Evolutionary conservation across 2,329 filamentous ascomycete species (phyloP).

Genomic region (Sporothrix dimorphospora): DNA sequence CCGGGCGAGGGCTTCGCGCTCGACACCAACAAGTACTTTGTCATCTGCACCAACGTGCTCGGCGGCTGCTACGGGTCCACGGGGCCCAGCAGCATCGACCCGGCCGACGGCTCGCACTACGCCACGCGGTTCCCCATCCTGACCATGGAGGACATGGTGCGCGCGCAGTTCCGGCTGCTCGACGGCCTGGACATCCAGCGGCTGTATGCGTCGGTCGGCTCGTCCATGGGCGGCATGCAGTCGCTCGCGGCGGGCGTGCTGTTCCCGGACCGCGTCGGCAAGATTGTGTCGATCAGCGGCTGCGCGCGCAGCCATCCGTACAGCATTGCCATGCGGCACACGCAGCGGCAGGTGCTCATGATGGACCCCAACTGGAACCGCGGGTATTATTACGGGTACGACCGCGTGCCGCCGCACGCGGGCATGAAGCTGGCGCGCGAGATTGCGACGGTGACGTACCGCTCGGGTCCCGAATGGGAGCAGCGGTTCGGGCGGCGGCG

Average conservation of each 20-base stretch:
- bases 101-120: constrained; percentile 83
- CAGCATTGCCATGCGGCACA: constrained; percentile 98
- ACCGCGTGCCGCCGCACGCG: constrained; percentile 82
- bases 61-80: constrained; percentile 96
- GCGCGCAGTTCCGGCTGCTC: constrained; percentile 88
- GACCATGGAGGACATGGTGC: constrained; percentile 96
- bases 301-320: constrained; percentile 96
- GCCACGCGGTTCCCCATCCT: constrained; percentile 94
- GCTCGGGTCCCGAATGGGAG: constrained; percentile 97
- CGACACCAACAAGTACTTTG: constrained; percentile 87
- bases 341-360: constrained; percentile 96
- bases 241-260: constrained; percentile 84
- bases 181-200: constrained; percentile 75
- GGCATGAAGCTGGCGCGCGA: constrained; percentile 98
- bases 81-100: constrained; percentile 84
- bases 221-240: constrained; percentile 99
- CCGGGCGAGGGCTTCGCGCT: constrained; percentile 69
- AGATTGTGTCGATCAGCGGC: constrained; percentile 86
- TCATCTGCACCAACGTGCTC: constrained; percentile 96
- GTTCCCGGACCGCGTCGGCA: constrained; percentile 79
- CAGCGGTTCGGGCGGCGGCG: constrained; percentile 85
- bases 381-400: constrained; percentile 93
- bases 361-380: constrained; percentile 98
- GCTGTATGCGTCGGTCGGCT: constrained; percentile 89
- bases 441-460: constrained; percentile 96